phyloP scores from a whole-genome alignment of 1,139 yeast species.

The Yamadazyma atlantica region DNA sequence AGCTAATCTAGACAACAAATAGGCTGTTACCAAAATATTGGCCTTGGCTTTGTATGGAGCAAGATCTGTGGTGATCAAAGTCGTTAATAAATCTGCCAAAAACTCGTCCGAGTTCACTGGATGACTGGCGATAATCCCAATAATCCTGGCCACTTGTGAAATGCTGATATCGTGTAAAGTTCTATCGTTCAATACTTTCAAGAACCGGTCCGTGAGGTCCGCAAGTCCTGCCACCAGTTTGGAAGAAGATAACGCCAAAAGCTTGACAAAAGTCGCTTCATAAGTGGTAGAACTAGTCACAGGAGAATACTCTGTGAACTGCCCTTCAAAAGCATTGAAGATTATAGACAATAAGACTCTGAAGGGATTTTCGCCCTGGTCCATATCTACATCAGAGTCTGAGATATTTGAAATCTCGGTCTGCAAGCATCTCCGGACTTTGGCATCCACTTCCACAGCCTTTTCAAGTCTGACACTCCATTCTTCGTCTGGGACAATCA shows the following conservation, averaged over 20 bases:
- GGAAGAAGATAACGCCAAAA: slow-evolving; percentile 38
- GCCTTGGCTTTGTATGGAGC: slow-evolving; percentile 22
- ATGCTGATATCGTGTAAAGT: slow-evolving; percentile 34
- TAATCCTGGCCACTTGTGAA: slow-evolving; percentile 41
- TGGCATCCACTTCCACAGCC: slow-evolving; percentile 62
- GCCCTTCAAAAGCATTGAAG: slow-evolving; percentile 30
- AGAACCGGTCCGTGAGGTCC: slow-evolving; percentile 18
- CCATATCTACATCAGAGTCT: slow-evolving; percentile 18
- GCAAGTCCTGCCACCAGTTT: slow-evolving; percentile 25
- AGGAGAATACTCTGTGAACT: slow-evolving; percentile 15
- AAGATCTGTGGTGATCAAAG: slow-evolving; percentile 12
- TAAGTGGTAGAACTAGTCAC: slow-evolving; percentile 18
- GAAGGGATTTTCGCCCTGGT: slow-evolving; percentile 14
- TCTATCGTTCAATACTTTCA: slow-evolving; percentile 24
- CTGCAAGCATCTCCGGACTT: slow-evolving; percentile 42
- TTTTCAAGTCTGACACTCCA: slow-evolving; percentile 77
- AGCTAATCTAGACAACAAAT: slow-evolving; percentile 51
- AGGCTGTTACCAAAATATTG: slow-evolving; percentile 41
- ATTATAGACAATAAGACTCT: slow-evolving; percentile 22
- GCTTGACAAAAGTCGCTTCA: slow-evolving; percentile 29
- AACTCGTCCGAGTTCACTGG: slow-evolving; percentile 19
- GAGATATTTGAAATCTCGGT: slow-evolving; percentile 21
- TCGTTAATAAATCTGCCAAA: slow-evolving; percentile 12
- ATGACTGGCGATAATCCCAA: slow-evolving; percentile 61
- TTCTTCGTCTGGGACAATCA: slow-evolving; percentile 66